Evolutionary conservation across 805 yeast genomes (phyloP).

Genomic region (Saccharomycopsis oosterbeekiorum): DNA sequence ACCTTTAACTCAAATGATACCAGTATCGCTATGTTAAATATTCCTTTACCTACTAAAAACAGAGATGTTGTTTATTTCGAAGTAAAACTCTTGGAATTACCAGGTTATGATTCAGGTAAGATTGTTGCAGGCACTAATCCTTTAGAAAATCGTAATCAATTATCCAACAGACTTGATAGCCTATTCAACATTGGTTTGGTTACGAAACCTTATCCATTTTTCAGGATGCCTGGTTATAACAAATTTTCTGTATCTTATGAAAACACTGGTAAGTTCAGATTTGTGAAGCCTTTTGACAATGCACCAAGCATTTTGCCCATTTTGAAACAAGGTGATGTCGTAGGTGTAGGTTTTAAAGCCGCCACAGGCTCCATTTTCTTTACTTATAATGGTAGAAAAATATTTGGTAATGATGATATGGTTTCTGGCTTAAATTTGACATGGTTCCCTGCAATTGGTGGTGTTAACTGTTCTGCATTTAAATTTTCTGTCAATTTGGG

Average conservation of each 20-base stretch:
- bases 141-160: slow-evolving; percentile 1
- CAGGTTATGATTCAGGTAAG: slow-evolving; percentile 20
- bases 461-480: slow-evolving; percentile 43
- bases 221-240: slow-evolving; percentile 65
- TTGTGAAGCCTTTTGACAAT: slow-evolving; percentile 47
- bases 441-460: slow-evolving; percentile 83
- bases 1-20: slow-evolving; percentile 9
- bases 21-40: slow-evolving; percentile 11
- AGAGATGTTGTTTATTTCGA: slow-evolving; percentile 58
- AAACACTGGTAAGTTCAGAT: slow-evolving; percentile 58
- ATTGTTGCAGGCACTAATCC: background rate
- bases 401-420: slow-evolving; percentile 45
- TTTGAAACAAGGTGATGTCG: slow-evolving; percentile 74
- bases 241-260: slow-evolving; percentile 66
- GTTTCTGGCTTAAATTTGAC: slow-evolving; percentile 50
- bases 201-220: slow-evolving; percentile 66
- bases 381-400: slow-evolving; percentile 87
- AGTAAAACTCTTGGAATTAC: slow-evolving; percentile 37
- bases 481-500: slow-evolving; percentile 61
- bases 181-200: slow-evolving; percentile 57
- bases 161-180: slow-evolving; percentile 26
- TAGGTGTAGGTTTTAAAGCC: slow-evolving; percentile 84
- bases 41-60: slow-evolving; percentile 15
- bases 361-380: slow-evolving; percentile 81
- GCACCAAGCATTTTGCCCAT: slow-evolving; percentile 32